Evolutionary conservation across 176 grass and related monocot genomes (phyloP).

Genomic region (Aegilops speltoides): DNA sequence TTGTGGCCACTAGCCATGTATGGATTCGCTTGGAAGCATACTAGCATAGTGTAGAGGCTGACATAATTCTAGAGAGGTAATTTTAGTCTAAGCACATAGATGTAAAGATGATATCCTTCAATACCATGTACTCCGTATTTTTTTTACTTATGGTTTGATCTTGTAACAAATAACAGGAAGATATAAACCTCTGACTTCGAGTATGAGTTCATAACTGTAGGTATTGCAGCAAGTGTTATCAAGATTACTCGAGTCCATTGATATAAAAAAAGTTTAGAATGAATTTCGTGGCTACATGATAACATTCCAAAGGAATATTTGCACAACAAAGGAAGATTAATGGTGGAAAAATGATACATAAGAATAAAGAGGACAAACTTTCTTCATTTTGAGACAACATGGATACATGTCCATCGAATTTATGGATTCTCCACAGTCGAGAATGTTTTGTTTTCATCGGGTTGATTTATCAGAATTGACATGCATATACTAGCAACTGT

Average conservation of each 20-base stretch:
- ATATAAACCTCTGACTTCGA: too few relatives aligned
- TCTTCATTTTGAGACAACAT: conserved; percentile 81
- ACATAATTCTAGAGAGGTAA: conserved; percentile 70
- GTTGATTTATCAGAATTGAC: too few relatives aligned
- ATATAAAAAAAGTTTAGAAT: conserved; percentile 58
- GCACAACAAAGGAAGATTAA: conserved; percentile 59
- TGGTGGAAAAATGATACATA: conserved; percentile 60
- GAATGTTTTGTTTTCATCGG: too few relatives aligned
- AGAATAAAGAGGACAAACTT: conserved; percentile 72
- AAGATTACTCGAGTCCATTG: conserved; percentile 57
- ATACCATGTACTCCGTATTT: not conserved
- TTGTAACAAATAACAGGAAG: too few relatives aligned
- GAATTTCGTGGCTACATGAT: conserved; percentile 58
- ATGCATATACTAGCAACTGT: too few relatives aligned
- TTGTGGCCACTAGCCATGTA: not conserved
- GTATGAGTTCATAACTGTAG: too few relatives aligned
- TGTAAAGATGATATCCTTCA: not conserved
- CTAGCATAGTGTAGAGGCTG: conserved; percentile 37
- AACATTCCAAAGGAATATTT: conserved; percentile 67
- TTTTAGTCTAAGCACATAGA: not conserved
- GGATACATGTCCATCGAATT: conserved; percentile 4
- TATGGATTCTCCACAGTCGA: too few relatives aligned
- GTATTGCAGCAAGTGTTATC: too few relatives aligned
- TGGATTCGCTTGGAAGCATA: conserved; percentile 41
- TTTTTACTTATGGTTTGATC: not conserved